Conservation (phyloP, 768 basidiomycete genomes). For the Sarcomyxa edulis region DNA sequence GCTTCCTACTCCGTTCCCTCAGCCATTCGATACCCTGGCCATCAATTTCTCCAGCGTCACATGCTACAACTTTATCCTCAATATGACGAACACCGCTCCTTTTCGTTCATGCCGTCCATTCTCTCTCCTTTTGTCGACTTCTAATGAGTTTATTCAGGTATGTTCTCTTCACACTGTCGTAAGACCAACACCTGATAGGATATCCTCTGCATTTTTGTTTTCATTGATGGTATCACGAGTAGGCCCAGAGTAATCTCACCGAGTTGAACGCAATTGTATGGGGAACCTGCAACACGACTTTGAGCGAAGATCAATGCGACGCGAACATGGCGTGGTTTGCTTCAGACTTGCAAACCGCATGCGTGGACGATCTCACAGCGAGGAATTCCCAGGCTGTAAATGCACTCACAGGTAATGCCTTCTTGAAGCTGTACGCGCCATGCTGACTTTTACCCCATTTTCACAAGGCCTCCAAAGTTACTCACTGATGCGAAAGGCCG, state of each 20-base stretch:
- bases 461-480: slow-evolving; percentile 57
- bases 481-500: slow-evolving; percentile 51
- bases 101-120: slow-evolving; percentile 79
- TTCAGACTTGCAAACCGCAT: slow-evolving; percentile 38
- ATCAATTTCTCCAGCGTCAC: slow-evolving; percentile 59
- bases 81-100: slow-evolving; percentile 57
- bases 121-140: slow-evolving; percentile 56
- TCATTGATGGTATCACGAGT: slow-evolving; percentile 2
- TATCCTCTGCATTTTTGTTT: no score
- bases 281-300: slow-evolving; percentile 73
- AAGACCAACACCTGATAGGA: no score
- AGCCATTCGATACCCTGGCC: slow-evolving; percentile 62
- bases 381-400: slow-evolving; percentile 45
- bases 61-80: slow-evolving; percentile 69
- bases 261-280: slow-evolving; percentile 65
- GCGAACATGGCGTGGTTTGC: slow-evolving; percentile 67
- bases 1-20: slow-evolving; percentile 75
- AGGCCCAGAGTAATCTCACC: slow-evolving; percentile 64
- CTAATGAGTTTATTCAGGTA: slow-evolving; percentile 51
- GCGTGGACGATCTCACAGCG: slow-evolving; percentile 49
- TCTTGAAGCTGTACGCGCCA: not conserved
- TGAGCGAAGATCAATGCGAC: slow-evolving; percentile 44
- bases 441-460: not conserved
- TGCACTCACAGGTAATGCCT: slow-evolving; percentile 49
- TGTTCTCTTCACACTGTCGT: slow-evolving; percentile 21